A percentile compares a stretch with the other conserved stretches of the same genome.
Conservation (phyloP, 306 rosid species). For the Vigna hirtella region DNA sequence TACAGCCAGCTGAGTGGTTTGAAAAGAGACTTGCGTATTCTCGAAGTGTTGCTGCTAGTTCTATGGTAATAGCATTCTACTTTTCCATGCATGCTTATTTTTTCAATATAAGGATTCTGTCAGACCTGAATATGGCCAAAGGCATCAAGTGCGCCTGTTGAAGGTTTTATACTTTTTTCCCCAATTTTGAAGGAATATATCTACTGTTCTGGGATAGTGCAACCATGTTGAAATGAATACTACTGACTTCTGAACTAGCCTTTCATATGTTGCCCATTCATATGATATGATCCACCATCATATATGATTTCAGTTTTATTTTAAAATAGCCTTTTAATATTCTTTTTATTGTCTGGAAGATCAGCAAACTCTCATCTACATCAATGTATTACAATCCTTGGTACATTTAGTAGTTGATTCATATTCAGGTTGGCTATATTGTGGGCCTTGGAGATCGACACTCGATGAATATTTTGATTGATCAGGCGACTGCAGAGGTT, state of each 20-base stretch:
- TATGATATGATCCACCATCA: constrained; percentile 28
- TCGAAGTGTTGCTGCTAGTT: constrained; percentile 94
- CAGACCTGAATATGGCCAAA: constrained; percentile 23
- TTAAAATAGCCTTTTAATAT: constrained; percentile 18
- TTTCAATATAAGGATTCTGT: constrained; percentile 20
- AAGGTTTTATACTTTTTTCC: constrained; percentile 18
- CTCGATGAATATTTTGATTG: constrained; percentile 87
- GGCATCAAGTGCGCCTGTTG: constrained; percentile 20
- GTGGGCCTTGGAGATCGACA: constrained; percentile 98
- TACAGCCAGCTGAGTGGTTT: constrained; percentile 95
- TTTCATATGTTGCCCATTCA: constrained; percentile 12
- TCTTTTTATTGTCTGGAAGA: constrained; percentile 23
- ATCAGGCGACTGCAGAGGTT: constrained; percentile 92
- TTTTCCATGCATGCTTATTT: constrained; percentile 18
- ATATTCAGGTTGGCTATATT: constrained; percentile 83
- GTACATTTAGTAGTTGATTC: constrained; percentile 25
- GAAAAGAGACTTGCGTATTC: constrained; percentile 94
- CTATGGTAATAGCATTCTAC: constrained; percentile 72
- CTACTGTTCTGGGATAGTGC: background rate
- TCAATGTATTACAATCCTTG: constrained; percentile 27
- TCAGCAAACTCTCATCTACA: constrained; percentile 5
- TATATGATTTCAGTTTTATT: constrained; percentile 18
- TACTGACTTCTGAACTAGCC: constrained; percentile 17
- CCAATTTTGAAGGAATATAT: constrained; percentile 26
- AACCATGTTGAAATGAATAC: constrained; percentile 20